Evolutionary conservation across 805 yeast species (phyloP), one percentile per base, ranked within the genome.

Genomic region (Kluyveromyces dobzhanskii): DNA sequence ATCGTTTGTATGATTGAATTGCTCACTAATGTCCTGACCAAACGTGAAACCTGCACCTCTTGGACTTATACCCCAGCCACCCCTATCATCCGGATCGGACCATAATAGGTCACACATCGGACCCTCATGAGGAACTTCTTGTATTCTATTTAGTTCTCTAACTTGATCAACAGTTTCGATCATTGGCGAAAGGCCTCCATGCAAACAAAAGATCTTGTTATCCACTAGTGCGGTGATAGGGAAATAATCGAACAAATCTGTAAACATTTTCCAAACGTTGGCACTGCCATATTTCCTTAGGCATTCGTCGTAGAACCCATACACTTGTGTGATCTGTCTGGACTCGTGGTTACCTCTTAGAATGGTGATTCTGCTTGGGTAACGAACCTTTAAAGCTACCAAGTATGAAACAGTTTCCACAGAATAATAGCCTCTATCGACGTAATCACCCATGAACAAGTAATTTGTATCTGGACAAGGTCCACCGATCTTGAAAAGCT

Each of bases 1-100:
- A 48, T 82, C 87, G 60, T 88, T 88, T 14, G 87, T 80, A 64
- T 87, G 95, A 59, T 88, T 88, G 65, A 88, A 88, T 57, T 86
- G 94, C 59, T 85, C 94, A 49, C 88, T 76, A 53, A 87, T 85
- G 69, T 88, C 95, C 66, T 82, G 94, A 53, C 97, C 97, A 75
- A 88, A 88, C 56, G 95, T 85, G 80, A 84, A 88, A 62, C 97
- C 97, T 45, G 97, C 97, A 70, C 96, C 96, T 76, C 97, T 78
- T 63, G 96, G 95, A 57, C 92, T 81, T 49, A 88, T 85, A 46
- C 95, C 95, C 97, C 97, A 88, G 53, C 95, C 96, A 51, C 95
- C 95, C 59, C 96, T 73, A 63, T 88, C 96, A 62, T 88, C 97
- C 21, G 97, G 97, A 63, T 88, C 97, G 3, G 95, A 85, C 97